Base-by-base conservation (phyloP, 2,329 filamentous ascomycete species). In the Aspergillus pseudoterreus region DNA sequence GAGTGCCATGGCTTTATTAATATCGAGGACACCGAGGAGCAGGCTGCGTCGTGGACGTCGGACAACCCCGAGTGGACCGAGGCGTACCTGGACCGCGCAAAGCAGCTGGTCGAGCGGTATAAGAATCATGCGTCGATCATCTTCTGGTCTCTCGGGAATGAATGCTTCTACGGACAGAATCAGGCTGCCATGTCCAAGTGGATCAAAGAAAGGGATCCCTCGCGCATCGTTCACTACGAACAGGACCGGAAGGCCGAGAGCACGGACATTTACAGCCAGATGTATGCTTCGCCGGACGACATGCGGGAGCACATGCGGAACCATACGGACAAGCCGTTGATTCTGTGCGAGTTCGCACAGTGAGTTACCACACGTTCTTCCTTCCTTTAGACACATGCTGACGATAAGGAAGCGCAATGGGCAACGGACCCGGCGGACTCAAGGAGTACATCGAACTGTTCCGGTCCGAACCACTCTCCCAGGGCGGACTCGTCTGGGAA, bases 81-180 rank as follows among this genome's bases (percentile, higher is more conserved):
- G 1, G 83, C 85, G 0, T 90, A 90, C 55, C 63, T 90, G 1
- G 86, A 90, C 64, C 81, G 87, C 2, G 82, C 84, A 51, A 69
- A 75, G 32, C 82, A 86, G 49, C 70, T 89, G 50, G 76, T 90
- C 0, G 78, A 83, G 59, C 77, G 87, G 14, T 85, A 89, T 65
- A 87, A 87, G 69, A 85, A 89, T 51, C 84, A 88, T 57, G 68
- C 86, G 0, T 85, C 79, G 14, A 76, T 90, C 46, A 82, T 90
- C 45, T 80, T 88, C 38, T 90, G 87, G 87, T 86, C 82, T 43
- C 74, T 90, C 0, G 87, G 86, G 0, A 90, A 90, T 60, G 86
- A 90, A 63, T 81, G 85, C 0, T 89, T 87, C 62, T 88, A 86
- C 59, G 86, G 86, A 0, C 71, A 74, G 8, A 89, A 90, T 61